Base-by-base conservation (phyloP, 306 rosid species). In the Sechiopsis laciniata region DNA sequence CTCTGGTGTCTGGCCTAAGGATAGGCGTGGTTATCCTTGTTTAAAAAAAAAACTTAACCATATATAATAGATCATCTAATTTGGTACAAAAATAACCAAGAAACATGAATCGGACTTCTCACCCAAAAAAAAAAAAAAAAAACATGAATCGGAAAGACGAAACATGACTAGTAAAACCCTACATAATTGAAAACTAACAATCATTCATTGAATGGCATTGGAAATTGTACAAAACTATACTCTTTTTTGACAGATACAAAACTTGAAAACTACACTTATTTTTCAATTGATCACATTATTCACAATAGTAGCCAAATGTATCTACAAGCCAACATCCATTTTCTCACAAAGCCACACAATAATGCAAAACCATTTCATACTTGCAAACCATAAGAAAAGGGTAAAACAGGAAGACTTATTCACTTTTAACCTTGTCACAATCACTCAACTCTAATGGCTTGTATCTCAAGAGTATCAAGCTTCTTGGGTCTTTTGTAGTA, bases 401-500 rank as follows among this genome's bases (percentile, higher is more conserved):
- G 0, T 3, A 21, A 57, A 21, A 37, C 3, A 8, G 14, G 51
- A 16, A 37, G 1, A 45, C 37, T 32, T 32, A 20, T 21, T 46
- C 12, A 66, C 15, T 54, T 19, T 66, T 14, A 42, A 17, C 7
- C 0, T 40, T 5, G 5, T 8, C 8, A 10, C 22, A 68, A 55
- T 83, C 53, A 78, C 73, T 87, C 83, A 40, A 91, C 80, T 54
- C 59, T 71, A 4, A 91, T 75, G 73, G 73, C 84, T 26, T 82
- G 72, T 22, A 91, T 85, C 55, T 80, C 84, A 71, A 81, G 82
- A 71, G 74, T 78, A 48, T 85, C 80, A 64, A 88, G 82, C 86
- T 78, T 85, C 40, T 58, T 78, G 53, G 97, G 94, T 75, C 92
- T 89, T 83, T 77, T 87, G 80, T 89, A 91, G 53, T 80, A 79